These are phyloP conservation scores for Paxillus rubicundulus DNA, from an alignment of 768 basidiomycete species.

Conservation along the genomic window DNA sequence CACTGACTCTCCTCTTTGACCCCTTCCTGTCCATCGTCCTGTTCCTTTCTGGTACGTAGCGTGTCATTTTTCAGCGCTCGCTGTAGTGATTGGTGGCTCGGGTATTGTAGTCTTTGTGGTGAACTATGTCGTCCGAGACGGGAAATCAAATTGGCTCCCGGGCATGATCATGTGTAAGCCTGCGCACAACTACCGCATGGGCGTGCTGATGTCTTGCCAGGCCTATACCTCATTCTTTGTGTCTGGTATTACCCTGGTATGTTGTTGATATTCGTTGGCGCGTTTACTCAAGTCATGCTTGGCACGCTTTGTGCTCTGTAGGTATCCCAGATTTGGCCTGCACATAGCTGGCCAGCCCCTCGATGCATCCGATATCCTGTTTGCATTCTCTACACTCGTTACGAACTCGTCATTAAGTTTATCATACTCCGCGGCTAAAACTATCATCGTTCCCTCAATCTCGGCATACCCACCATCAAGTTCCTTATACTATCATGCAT, in stretches of 20 bases:
- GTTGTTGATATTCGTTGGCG: slow-evolving; percentile 3
- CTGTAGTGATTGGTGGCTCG: neutral
- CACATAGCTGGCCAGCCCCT: no score
- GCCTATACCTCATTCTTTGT: slow-evolving; percentile 55
- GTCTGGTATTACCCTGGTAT: slow-evolving; percentile 54
- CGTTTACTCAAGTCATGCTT: neutral
- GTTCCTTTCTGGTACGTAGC: slow-evolving; percentile 23
- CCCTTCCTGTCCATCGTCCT: slow-evolving; percentile 65
- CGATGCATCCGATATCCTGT: no score
- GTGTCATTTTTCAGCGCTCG: slow-evolving; percentile 1
- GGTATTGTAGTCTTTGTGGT: slow-evolving; percentile 63
- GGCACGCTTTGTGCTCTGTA: neutral
- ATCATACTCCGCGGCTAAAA: no score
- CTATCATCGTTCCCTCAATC: no score
- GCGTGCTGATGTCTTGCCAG: slow-evolving; percentile 21
- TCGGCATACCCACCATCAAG: no score
- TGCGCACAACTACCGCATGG: neutral
- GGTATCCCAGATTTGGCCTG: neutral
- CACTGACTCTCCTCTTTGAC: slow-evolving; percentile 80
- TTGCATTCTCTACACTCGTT: no score
- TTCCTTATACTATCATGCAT: no score
- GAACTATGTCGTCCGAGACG: slow-evolving; percentile 82
- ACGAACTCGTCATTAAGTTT: no score
- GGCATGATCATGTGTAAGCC: slow-evolving; percentile 68
- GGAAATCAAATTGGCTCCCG: slow-evolving; percentile 92